Percentiles rank a stretch among this genome's conserved stretches.
Conservation (phyloP, 257 asterid genomes). For the Gentiana dahurica region DNA sequence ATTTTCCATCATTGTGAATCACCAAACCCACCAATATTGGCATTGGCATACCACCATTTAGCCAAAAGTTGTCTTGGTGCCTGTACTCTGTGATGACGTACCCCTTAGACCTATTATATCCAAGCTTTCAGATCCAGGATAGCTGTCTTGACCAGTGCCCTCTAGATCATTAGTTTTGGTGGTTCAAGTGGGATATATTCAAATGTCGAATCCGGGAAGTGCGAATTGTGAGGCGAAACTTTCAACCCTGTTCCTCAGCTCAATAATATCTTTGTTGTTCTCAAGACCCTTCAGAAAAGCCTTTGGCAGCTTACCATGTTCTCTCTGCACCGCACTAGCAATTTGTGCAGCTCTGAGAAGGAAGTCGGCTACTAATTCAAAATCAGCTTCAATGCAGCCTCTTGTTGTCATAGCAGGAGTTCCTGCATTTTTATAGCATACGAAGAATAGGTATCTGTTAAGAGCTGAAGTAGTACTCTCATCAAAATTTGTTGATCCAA, state of each 20-base stretch:
- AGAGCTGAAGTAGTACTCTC: not conserved
- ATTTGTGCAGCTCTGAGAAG: slow-evolving; percentile 64
- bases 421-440: slow-evolving; percentile 23
- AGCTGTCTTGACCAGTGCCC: not conserved
- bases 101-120: too few species aligned
- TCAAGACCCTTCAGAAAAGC: slow-evolving; percentile 62
- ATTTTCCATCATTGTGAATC: too few species aligned
- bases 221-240: slow-evolving; percentile 77
- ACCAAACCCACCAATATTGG: too few species aligned
- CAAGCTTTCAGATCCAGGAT: not conserved
- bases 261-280: slow-evolving; percentile 65
- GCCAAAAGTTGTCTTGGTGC: too few species aligned
- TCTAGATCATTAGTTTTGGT: not conserved
- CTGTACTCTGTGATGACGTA: too few species aligned
- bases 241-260: slow-evolving; percentile 69
- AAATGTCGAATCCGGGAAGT: slow-evolving; percentile 79
- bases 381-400: slow-evolving; percentile 79
- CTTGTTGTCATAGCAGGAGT: slow-evolving; percentile 93
- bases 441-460: not conserved
- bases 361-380: slow-evolving; percentile 63
- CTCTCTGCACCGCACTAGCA: slow-evolving; percentile 52
- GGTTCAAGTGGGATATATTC: not conserved
- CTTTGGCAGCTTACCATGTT: slow-evolving; percentile 60
- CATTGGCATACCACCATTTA: too few species aligned
- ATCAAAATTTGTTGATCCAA: not conserved